Evolutionary conservation across 768 basidiomycete genomes (phyloP), one percentile per base, ranked within the genome.

Genomic region (Phylloporus rhodoxanthus): DNA sequence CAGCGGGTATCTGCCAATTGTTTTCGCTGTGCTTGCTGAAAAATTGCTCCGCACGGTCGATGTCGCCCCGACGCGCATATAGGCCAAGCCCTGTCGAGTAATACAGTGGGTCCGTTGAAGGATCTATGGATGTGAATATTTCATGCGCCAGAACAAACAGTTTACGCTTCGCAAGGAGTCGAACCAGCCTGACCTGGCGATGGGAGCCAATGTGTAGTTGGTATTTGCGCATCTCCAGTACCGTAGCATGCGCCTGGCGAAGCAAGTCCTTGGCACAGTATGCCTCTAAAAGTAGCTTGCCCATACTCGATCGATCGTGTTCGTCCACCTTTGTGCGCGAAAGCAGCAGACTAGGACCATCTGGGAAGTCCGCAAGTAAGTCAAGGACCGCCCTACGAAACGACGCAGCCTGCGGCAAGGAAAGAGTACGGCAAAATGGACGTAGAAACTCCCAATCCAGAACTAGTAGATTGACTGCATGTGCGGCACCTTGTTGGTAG

Each of bases 21-120:
- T 57, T 59, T 10, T 64, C 60, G 9, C 56, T 36, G 39, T 82
- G 63, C 9, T 53, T 55, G 34, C 66, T 49, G 56, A 72, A 84
- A 55, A 70, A 75, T 19, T 66, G 56, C 45, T 81, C 66, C 1
- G 79, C 73, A 6, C 67, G 66, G 21, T 58, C 57, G 15, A 66
- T 55, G 51, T 84, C 68, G 25, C 84, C 85, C 48, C 77, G 71
- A 23, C 72, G 74, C 7, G 81, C 72, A 57, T 70, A 70, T 15
- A 85, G 64, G 59, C 73, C 70, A 5, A 86, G 68, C n/a, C 77
- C 82, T 0, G 74, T 70, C 36, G 68, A 70, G 48, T 71, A 64
- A 34, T 66, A 59, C 14, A 51, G 25, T 37, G 63, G 52, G 15
- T 55, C 41, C 36, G 47, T 47, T 7, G 42, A 55, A 25, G 61